Conservation (phyloP, 1,139 yeast species). For the Blastobotrys aristatus region DNA sequence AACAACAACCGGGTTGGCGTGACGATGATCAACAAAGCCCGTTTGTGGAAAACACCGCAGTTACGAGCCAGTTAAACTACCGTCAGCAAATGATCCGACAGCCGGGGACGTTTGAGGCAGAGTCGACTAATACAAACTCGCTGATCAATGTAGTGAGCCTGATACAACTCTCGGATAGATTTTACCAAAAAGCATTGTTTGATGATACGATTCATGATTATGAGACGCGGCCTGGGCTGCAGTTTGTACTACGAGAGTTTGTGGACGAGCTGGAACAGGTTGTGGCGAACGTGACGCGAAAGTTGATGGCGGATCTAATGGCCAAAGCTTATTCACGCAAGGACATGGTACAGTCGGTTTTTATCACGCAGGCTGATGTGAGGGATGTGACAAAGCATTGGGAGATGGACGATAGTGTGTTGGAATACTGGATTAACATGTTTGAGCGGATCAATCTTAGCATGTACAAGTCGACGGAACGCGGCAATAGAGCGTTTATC, state of each 20-base stretch:
- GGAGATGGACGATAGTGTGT: too few relatives aligned
- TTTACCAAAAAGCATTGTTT: conserved; percentile 15
- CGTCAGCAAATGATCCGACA: neutral
- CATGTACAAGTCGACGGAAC: too few relatives aligned
- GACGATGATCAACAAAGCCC: neutral
- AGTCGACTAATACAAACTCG: neutral
- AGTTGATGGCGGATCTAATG: neutral
- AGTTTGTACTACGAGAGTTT: neutral
- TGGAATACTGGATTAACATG: too few relatives aligned
- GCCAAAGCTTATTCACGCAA: too few relatives aligned
- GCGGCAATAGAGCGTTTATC: too few relatives aligned
- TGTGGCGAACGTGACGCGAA: neutral
- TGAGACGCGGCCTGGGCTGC: neutral
- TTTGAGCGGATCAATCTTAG: neutral
- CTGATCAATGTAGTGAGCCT: conserved; percentile 9
- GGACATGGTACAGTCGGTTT: neutral
- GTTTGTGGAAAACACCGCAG: neutral
- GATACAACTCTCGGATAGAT: conserved; percentile 11
- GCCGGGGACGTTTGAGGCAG: neutral
- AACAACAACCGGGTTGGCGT: neutral
- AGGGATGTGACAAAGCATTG: too few relatives aligned
- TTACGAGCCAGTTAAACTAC: neutral
- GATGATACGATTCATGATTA: conserved; percentile 7
- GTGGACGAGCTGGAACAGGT: neutral
- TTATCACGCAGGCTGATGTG: neutral